Evolutionary conservation across 345 rosid species (phyloP).

Genomic region (Arabidopsis arenosa): DNA sequence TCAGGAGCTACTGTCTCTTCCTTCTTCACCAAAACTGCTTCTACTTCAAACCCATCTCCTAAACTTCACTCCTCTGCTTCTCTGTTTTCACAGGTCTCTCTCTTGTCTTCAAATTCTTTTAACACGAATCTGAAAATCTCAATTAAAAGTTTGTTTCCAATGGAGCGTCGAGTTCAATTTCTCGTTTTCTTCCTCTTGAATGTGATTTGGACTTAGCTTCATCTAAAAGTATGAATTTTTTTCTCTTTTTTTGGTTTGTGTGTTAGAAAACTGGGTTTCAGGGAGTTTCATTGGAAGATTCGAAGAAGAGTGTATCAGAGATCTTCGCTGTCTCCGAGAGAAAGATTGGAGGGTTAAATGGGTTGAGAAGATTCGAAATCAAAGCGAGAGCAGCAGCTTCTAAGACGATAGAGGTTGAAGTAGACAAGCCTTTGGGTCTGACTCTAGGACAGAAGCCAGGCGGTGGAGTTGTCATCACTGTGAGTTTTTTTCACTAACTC

Average conservation of each 20-base stretch:
- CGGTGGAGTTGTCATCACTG: conserved; percentile 92
- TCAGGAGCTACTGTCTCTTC: conserved; percentile 47
- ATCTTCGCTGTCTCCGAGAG: conserved; percentile 47
- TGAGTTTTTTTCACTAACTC: conserved; percentile 43
- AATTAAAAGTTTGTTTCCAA: background rate
- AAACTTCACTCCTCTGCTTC: conserved; percentile 37
- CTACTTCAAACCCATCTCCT: conserved; percentile 45
- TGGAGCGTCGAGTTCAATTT: background rate
- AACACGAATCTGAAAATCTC: background rate
- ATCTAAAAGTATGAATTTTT: conserved; percentile 30
- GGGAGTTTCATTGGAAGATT: conserved; percentile 72
- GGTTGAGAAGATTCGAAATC: conserved; percentile 53
- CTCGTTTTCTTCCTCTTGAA: conserved; percentile 1
- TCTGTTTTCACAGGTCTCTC: conserved; percentile 31
- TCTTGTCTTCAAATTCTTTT: background rate
- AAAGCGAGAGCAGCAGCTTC: conserved; percentile 75
- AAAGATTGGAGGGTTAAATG: conserved; percentile 26
- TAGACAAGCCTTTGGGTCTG: conserved; percentile 94
- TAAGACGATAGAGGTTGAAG: conserved; percentile 85
- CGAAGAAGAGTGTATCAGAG: conserved; percentile 56
- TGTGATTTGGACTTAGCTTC: conserved; percentile 23
- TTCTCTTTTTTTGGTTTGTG: background rate
- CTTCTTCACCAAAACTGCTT: conserved; percentile 43
- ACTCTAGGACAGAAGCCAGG: conserved; percentile 89
- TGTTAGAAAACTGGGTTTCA: conserved; percentile 64